These are phyloP conservation scores for Penicillium sp. DNA, from an alignment of 2,329 filamentous ascomycete species.

Conservation along the genomic window DNA sequence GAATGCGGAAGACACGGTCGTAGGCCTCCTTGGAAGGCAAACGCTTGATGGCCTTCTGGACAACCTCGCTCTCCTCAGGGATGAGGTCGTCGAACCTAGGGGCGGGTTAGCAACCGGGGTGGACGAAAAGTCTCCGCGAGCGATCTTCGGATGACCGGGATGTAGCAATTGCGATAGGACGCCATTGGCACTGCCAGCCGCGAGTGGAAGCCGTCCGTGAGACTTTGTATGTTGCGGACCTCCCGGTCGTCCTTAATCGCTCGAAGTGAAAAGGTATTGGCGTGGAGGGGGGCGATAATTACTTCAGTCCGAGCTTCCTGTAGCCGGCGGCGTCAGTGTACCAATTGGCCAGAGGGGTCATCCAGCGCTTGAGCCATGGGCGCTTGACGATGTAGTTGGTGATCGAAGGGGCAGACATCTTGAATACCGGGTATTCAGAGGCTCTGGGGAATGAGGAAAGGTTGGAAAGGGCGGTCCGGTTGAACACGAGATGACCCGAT, in stretches of 20 bases:
- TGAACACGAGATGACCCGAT: conserved; percentile 38
- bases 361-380: conserved; percentile 77
- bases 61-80: conserved; percentile 83
- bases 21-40: conserved; percentile 87
- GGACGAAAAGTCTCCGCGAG: conserved; percentile 2
- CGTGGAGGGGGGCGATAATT: conserved; percentile 38
- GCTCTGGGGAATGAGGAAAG: conserved; percentile 26
- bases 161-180: conserved; percentile 12
- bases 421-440: conserved; percentile 36
- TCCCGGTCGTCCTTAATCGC: conserved; percentile 7
- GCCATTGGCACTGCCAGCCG: conserved; percentile 1
- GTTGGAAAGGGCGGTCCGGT: conserved; percentile 33
- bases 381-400: conserved; percentile 76
- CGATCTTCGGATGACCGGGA: conserved; percentile 15
- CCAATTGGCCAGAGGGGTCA: conserved; percentile 83
- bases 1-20: conserved; percentile 95
- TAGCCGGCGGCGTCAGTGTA: conserved; percentile 89
- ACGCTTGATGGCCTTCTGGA: conserved; percentile 86
- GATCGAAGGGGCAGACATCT: conserved; percentile 71
- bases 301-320: conserved; percentile 89
- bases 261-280: conserved; percentile 13
- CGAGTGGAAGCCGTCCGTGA: neutral
- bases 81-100: conserved; percentile 89
- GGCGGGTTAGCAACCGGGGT: conserved; percentile 14
- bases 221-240: neutral